A percentile compares a stretch with the other conserved stretches of the same genome.
Conservation (phyloP, 257 asterid species). For the Forsythia suspensa region DNA sequence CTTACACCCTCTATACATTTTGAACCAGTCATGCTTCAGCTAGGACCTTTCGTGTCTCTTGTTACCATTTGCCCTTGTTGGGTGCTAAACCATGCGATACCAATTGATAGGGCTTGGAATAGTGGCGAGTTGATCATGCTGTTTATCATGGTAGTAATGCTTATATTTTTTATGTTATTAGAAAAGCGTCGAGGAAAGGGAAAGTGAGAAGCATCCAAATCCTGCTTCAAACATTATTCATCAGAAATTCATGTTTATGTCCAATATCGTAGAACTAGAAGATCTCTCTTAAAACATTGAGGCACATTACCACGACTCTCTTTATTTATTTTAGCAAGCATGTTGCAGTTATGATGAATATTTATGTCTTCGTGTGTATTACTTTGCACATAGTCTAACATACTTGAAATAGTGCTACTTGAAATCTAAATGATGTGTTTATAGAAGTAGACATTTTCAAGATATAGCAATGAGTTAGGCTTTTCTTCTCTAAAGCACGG, state of each 20-base stretch:
- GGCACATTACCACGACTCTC: background rate
- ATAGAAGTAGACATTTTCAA: background rate
- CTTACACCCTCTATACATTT: background rate
- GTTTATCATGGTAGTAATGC: background rate
- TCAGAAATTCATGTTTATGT: background rate
- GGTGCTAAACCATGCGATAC: background rate
- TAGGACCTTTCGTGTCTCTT: background rate
- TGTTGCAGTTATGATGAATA: background rate
- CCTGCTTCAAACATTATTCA: background rate
- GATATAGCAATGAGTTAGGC: background rate
- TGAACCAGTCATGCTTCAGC: background rate
- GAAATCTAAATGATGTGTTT: background rate
- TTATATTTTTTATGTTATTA: background rate
- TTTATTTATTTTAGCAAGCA: background rate
- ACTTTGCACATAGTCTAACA: background rate
- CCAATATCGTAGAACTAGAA: background rate
- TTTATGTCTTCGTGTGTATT: background rate
- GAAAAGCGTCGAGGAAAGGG: background rate
- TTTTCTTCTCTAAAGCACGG: background rate
- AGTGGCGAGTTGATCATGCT: background rate
- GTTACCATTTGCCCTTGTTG: background rate
- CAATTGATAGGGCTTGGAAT: background rate
- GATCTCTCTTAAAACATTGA: background rate
- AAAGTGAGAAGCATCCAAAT: background rate
- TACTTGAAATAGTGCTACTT: background rate